Evolutionary conservation across 2,329 filamentous ascomycete species (phyloP).

Genomic region (Corynespora cassiicola): DNA sequence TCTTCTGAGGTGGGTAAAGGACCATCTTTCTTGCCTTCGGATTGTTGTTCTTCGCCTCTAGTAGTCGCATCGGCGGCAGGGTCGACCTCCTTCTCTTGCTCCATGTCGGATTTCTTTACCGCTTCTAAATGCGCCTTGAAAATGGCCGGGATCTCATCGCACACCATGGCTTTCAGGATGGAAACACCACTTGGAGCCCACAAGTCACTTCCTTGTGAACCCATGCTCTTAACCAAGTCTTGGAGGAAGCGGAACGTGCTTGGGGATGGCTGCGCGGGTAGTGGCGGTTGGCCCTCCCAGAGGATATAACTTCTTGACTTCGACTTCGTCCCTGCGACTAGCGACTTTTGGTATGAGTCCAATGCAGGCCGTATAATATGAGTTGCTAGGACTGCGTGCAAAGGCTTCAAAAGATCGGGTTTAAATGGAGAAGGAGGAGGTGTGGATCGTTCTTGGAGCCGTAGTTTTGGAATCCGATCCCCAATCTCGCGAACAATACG

Average conservation of each 20-base stretch:
- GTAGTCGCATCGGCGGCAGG: conserved; percentile 13
- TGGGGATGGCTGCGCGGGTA: conserved; percentile 82
- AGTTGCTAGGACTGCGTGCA: conserved; percentile 68
- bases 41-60: conserved; percentile 12
- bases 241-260: conserved; percentile 75
- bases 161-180: conserved; percentile 66
- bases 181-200: conserved; percentile 76
- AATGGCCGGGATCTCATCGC: conserved; percentile 54
- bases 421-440: conserved; percentile 34
- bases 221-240: conserved; percentile 71
- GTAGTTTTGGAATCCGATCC: conserved; percentile 62
- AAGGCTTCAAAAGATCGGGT: conserved; percentile 64
- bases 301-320: conserved; percentile 69
- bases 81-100: conserved; percentile 16
- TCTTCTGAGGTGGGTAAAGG: conserved; percentile 12
- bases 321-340: conserved; percentile 52
- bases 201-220: conserved; percentile 73
- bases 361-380: conserved; percentile 60
- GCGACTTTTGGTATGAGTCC: conserved; percentile 47
- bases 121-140: conserved; percentile 43
- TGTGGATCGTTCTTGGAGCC: conserved; percentile 37
- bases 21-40: conserved; percentile 10
- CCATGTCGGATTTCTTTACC: conserved; percentile 6
- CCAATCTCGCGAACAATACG: conserved; percentile 78
- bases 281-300: conserved; percentile 79